Evolutionary conservation across 345 rosid species (phyloP).

Genomic region (Passiflora organensis): DNA sequence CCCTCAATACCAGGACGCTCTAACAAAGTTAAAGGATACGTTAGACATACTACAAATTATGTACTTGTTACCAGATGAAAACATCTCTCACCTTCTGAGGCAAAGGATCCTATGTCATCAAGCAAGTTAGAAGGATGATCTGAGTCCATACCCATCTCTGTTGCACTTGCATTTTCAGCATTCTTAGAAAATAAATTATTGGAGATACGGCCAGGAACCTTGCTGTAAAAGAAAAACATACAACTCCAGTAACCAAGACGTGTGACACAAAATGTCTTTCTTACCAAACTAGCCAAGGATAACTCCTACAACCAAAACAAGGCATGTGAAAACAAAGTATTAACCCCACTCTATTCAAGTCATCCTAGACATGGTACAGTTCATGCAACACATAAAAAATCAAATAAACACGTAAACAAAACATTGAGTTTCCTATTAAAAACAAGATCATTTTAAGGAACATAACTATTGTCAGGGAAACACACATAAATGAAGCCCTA

Average conservation of each 20-base stretch:
- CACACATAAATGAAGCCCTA: no score
- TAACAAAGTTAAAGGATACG: slow-evolving; percentile 24
- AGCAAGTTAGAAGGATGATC: slow-evolving; percentile 20
- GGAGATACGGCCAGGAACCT: slow-evolving; percentile 13
- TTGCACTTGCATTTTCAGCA: slow-evolving; percentile 10
- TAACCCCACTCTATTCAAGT: no score
- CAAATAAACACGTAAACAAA: no score
- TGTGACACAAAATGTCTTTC: background rate
- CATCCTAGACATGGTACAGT: no score
- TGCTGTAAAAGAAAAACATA: slow-evolving; percentile 24
- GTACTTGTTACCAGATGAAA: slow-evolving; percentile 4
- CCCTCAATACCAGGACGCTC: slow-evolving; percentile 88
- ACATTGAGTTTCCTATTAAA: no score
- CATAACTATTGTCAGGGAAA: background rate
- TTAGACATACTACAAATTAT: slow-evolving; percentile 23
- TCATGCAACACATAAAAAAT: no score
- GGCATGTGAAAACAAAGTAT: no score
- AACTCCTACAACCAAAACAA: no score
- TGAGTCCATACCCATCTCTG: slow-evolving; percentile 20
- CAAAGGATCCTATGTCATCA: slow-evolving; percentile 32
- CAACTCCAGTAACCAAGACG: background rate
- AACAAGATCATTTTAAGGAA: background rate
- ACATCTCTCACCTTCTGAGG: slow-evolving; percentile 41
- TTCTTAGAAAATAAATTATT: slow-evolving; percentile 25
- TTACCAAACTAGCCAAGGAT: no score